Evolutionary conservation across 208 protist genomes (phyloP), one percentile per base, ranked within the genome.

Genomic region (Wallacemonas sp.): DNA sequence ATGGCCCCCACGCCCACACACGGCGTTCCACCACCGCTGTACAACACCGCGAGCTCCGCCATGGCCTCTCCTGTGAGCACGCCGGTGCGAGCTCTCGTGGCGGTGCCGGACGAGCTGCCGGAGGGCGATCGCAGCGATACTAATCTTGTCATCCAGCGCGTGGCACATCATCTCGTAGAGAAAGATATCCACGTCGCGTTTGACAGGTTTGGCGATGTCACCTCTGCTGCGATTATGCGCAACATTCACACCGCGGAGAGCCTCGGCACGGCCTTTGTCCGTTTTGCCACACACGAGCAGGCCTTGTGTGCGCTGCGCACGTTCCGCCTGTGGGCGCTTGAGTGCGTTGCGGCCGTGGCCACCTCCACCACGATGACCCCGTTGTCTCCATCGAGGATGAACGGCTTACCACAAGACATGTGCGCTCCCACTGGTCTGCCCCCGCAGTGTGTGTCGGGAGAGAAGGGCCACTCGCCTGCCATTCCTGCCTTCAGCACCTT

Each of bases 191-290:
- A 73, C 21, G 39, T 34, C 4, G 51, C 85, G 5, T 92, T 92
- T 54, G 56, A 62, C 2, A 42, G 27, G 5, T 91, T 74, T 49
- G 87, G 87, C 26, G 64, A 77, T 11, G 84, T 93, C 31, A 47
- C 85, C 14, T 82, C 71, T 14, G 80, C 74, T 27, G 79, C 76
- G 11, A 70, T 93, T 30, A 93, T 93, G 86, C 80, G 79, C 9
- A 78, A 89, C 42, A 91, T 88, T 15, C 82, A 91, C 67, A 88
- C 81, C 0, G 85, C 82, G n/a, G 65, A 75, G 28, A 86, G 79
- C 34, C 81, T 89, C 24, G 85, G 88, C 36, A 90, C 71, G 1
- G 88, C 69, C 0, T 95, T 95, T 79, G 86, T 95, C 58, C 80
- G 82, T 21, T 95, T 75, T 44, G 66, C 79, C n/a, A 70, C 59